Evolutionary conservation across 106 monocot species (phyloP).

Genomic region (Narthecium ossifragum): DNA sequence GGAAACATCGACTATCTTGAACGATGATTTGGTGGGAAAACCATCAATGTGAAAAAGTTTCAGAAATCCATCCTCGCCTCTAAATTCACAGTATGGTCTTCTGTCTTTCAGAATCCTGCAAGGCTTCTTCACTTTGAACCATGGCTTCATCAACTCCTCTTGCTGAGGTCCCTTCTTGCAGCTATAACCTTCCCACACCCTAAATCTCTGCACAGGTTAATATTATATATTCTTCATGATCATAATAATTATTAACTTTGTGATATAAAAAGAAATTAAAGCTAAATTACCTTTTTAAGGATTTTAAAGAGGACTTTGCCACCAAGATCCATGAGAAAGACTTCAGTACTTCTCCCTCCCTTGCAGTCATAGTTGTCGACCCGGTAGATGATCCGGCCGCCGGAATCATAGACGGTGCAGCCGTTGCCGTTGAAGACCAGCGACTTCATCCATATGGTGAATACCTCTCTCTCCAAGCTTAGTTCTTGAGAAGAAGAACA

Average conservation of each 20-base stretch:
- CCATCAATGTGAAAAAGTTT: conserved; percentile 3
- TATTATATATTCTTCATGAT: not conserved
- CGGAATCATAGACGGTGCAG: conserved; percentile 21
- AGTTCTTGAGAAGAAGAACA: not conserved
- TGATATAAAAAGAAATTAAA: not conserved
- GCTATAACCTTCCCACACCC: conserved; percentile 11
- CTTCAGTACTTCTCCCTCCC: conserved; percentile 3
- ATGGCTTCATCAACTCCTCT: conserved; percentile 1
- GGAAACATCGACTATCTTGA: conserved; percentile 2
- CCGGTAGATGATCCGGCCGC: conserved; percentile 14
- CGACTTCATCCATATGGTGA: conserved; percentile 29
- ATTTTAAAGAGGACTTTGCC: conserved; percentile 19
- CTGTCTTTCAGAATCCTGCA: not conserved
- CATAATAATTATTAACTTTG: not conserved
- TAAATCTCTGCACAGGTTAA: conserved; percentile 7
- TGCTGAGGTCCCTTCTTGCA: conserved; percentile 7
- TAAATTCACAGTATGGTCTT: conserved; percentile 4
- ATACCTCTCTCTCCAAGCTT: not conserved
- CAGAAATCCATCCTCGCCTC: not conserved
- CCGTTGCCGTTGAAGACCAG: conserved; percentile 24
- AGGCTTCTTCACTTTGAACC: conserved; percentile 12
- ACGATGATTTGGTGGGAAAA: conserved; percentile 6
- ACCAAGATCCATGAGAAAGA: conserved; percentile 16
- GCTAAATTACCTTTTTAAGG: conserved; percentile 6
- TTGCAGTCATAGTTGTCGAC: conserved; percentile 26